Percentiles rank a stretch among this genome's conserved stretches.
Conservation (phyloP, 2,329 filamentous ascomycete species). For the Dryadomyces quercivorus region DNA sequence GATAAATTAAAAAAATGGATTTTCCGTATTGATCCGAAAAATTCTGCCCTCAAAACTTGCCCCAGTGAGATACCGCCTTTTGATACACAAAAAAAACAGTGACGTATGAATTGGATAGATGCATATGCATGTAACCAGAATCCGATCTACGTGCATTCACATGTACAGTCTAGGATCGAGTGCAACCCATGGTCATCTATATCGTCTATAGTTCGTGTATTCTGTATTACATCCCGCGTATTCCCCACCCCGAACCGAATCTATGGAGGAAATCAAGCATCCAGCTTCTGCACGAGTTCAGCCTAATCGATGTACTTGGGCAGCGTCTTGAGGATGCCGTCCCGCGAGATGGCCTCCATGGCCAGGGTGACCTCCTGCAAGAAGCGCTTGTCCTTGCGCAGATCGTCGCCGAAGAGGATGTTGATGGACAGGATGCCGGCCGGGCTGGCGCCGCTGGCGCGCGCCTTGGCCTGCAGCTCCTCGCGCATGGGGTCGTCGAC, state of each 20-base stretch:
- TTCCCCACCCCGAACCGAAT: too few relatives aligned
- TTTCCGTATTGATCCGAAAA: slow-evolving; percentile 3
- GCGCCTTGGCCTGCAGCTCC: slow-evolving; percentile 32
- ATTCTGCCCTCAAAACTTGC: slow-evolving; percentile 4
- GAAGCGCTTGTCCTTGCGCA: slow-evolving; percentile 35
- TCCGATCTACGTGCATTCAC: too few relatives aligned
- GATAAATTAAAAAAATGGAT: slow-evolving; percentile 4
- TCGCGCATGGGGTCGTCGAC: slow-evolving; percentile 37
- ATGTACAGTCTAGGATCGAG: too few relatives aligned
- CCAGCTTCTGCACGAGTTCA: not conserved
- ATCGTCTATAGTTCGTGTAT: not conserved
- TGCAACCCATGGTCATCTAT: not conserved
- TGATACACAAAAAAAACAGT: not conserved
- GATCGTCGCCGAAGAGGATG: slow-evolving; percentile 37
- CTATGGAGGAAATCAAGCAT: too few relatives aligned
- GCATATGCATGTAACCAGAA: too few relatives aligned
- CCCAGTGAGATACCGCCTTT: slow-evolving; percentile 2
- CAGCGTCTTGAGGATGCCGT: slow-evolving; percentile 36
- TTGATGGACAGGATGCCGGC: slow-evolving; percentile 29
- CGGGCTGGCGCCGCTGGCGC: slow-evolving; percentile 29
- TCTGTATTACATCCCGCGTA: not conserved
- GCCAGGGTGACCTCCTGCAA: slow-evolving; percentile 31
- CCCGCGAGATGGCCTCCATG: slow-evolving; percentile 31
- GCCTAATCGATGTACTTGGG: slow-evolving; percentile 30
- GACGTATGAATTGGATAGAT: not conserved